Conservation (phyloP, 768 basidiomycete species). For the Russula ochroleuca region DNA sequence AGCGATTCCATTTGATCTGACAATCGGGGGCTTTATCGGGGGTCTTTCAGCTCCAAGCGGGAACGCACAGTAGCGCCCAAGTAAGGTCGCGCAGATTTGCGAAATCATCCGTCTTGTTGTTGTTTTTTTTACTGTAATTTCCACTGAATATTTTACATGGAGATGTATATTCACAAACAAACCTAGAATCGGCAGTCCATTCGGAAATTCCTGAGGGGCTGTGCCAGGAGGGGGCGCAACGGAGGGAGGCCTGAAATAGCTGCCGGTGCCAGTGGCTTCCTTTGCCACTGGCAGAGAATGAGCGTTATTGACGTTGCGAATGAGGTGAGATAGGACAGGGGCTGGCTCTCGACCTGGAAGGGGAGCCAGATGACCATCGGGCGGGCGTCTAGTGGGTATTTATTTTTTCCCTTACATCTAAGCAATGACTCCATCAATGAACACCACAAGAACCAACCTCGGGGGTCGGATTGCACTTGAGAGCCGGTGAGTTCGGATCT, state of each 20-base stretch:
- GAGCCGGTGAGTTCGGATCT: constrained; percentile 28
- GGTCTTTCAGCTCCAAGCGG: not conserved
- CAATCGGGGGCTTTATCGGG: constrained; percentile 16
- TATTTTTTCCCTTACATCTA: constrained; percentile 12
- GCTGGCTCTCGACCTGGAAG: too few species aligned
- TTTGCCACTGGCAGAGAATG: too few species aligned
- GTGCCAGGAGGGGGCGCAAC: not conserved
- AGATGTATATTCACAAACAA: not conserved
- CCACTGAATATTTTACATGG: not conserved
- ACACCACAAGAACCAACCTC: not conserved
- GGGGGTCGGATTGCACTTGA: not conserved
- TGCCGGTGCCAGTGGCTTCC: not conserved
- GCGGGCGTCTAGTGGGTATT: not conserved
- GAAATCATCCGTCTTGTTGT: not conserved
- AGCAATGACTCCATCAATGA: constrained; percentile 17
- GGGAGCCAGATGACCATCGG: not conserved
- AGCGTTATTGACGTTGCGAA: not conserved
- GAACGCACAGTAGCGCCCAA: constrained; percentile 8
- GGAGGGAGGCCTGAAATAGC: constrained; percentile 1
- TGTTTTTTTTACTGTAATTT: not conserved
- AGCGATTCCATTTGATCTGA: constrained; percentile 16
- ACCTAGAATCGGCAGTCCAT: not conserved
- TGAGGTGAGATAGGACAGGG: not conserved
- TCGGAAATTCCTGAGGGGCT: constrained; percentile 14
- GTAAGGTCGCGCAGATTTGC: constrained; percentile 12